Evolutionary conservation across 257 asterid genomes (phyloP).

Genomic region (Salvia hispanica): DNA sequence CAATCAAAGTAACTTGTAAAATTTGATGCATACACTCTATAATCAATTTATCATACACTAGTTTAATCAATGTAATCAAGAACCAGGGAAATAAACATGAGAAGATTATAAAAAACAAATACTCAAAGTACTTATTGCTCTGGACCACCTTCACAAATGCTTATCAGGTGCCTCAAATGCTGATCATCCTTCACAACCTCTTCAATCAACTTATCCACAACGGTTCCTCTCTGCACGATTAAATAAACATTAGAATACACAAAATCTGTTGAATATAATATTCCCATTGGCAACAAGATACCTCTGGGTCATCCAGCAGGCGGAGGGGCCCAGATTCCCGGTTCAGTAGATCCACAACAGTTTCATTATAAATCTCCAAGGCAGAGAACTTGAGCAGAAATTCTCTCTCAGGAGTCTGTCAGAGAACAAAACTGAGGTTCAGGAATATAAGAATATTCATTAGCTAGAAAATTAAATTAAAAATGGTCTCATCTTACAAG

Average conservation of each 20-base stretch:
- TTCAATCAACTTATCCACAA: constrained; percentile 82
- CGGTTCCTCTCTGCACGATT: constrained; percentile 79
- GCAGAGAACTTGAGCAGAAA: constrained; percentile 86
- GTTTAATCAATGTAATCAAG: constrained; percentile 8
- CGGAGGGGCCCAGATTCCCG: constrained; percentile 86
- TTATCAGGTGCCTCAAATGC: constrained; percentile 70
- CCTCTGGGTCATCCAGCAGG: constrained; percentile 95
- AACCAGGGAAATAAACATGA: constrained; percentile 15
- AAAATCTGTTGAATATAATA: constrained; percentile 6
- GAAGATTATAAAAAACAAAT: constrained; percentile 12
- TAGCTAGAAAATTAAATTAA: background rate
- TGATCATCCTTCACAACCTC: constrained; percentile 72
- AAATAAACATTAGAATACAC: constrained; percentile 20
- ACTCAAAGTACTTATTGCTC: background rate
- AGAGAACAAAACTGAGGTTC: constrained; percentile 23
- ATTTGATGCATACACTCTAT: background rate
- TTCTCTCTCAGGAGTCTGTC: constrained; percentile 79
- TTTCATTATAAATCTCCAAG: constrained; percentile 90
- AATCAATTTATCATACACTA: constrained; percentile 11
- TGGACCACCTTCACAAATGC: constrained; percentile 77
- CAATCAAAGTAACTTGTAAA: constrained; percentile 35
- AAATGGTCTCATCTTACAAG: constrained; percentile 42
- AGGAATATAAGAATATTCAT: constrained; percentile 17
- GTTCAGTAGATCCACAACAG: constrained; percentile 87
- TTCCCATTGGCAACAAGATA: constrained; percentile 25